Base-by-base conservation (phyloP, 345 rosid genomes). In the Punica granatum region DNA sequence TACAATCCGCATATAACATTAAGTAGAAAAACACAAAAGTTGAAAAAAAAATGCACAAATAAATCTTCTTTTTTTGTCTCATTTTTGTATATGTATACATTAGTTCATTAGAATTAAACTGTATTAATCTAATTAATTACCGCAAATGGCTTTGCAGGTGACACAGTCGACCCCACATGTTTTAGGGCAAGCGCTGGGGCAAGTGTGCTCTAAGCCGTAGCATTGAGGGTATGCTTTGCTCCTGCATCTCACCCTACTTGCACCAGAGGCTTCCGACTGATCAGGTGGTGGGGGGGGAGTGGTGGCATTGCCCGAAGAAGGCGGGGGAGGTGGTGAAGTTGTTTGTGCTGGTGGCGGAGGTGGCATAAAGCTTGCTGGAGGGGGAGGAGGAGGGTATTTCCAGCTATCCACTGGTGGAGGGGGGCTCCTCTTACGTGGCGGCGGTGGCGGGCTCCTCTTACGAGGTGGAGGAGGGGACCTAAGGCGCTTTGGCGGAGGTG, bases 61-160 rank as follows among this genome's bases (percentile, higher is more conserved):
- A n/a, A n/a, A n/a, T n/a, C n/a, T n/a, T n/a, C n/a, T n/a, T n/a
- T n/a, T n/a, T n/a, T n/a, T n/a, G n/a, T n/a, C n/a, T n/a, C n/a
- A n/a, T n/a, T n/a, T n/a, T n/a, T n/a, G n/a, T n/a, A n/a, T n/a
- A n/a, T n/a, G n/a, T n/a, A n/a, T n/a, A n/a, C n/a, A n/a, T n/a
- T n/a, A n/a, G n/a, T n/a, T n/a, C n/a, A n/a, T n/a, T n/a, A n/a
- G n/a, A n/a, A n/a, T n/a, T n/a, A n/a, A n/a, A n/a, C n/a, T n/a
- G n/a, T n/a, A n/a, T n/a, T 33, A 59, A 33, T 9, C 30, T 32
- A 18, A 34, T 15, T 10, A 66, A 84, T 69, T 83, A 85, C 84
- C 71, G 72, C 96, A 89, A 39, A 82, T 68, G 60, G 87, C 79
- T 65, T 79, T 86, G 88, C 90, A 86, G 68, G 86, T 81, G 49